A percentile compares a stretch with the other conserved stretches of the same genome.
These are phyloP conservation scores for Epicoccum sorghinum DNA, from an alignment of 2,329 filamentous ascomycete genomes.

Conservation along the genomic window DNA sequence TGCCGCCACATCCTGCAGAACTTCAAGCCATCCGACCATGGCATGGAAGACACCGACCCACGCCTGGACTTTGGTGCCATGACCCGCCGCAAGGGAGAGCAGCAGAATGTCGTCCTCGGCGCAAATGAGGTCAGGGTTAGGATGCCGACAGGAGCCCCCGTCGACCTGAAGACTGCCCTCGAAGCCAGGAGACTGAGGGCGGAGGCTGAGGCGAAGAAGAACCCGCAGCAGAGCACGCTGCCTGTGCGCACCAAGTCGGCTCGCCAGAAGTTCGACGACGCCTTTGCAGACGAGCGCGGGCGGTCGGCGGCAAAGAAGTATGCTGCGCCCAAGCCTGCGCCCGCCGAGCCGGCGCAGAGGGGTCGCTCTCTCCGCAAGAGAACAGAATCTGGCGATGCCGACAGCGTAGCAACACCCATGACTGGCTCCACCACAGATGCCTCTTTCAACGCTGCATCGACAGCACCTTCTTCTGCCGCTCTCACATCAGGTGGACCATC, in stretches of 20 bases:
- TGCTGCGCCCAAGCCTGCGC: conserved; percentile 24
- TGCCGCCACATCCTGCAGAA: conserved; percentile 53
- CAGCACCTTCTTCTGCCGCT: conserved; percentile 51
- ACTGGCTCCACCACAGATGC: conserved; percentile 52
- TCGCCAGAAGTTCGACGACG: conserved; percentile 38
- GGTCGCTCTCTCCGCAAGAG: conserved; percentile 12
- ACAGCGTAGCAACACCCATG: conserved; percentile 50
- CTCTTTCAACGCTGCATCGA: conserved; percentile 46
- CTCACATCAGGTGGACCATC: conserved; percentile 49
- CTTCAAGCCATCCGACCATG: conserved; percentile 49
- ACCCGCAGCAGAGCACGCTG: conserved; percentile 20
- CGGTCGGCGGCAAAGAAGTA: conserved; percentile 30
- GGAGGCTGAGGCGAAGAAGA: conserved; percentile 31
- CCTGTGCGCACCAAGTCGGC: conserved; percentile 41
- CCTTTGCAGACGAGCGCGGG: conserved; percentile 26
- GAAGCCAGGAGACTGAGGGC: conserved; percentile 31
- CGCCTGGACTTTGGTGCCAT: conserved; percentile 44
- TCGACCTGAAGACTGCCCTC: conserved; percentile 36
- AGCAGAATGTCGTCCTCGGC: conserved; percentile 24
- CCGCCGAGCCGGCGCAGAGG: conserved; percentile 19
- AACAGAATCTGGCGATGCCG: conserved; percentile 27
- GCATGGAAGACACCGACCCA: conserved; percentile 44
- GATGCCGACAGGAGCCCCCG: conserved; percentile 37
- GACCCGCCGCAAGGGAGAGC: conserved; percentile 21
- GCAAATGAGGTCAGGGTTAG: conserved; percentile 30